Conservation (phyloP, 139 green algal species). For the Chlorella sorokiniana region DNA sequence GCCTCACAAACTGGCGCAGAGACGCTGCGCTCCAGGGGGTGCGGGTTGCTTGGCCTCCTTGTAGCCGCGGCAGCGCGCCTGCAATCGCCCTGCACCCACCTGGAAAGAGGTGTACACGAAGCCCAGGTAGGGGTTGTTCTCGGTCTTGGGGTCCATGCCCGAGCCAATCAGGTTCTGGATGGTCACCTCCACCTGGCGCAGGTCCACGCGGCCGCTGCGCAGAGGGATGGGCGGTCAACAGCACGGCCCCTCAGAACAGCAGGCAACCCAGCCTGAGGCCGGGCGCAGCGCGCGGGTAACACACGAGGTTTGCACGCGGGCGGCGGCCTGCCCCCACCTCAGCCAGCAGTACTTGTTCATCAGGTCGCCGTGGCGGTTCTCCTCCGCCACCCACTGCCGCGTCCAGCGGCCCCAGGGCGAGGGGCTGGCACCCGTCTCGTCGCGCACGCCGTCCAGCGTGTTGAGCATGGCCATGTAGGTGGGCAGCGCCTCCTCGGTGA, state of each 20-base stretch:
- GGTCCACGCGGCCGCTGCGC: constrained; percentile 67
- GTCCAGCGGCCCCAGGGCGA: constrained; percentile 88
- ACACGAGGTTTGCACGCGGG: no score
- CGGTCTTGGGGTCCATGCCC: constrained; percentile 96
- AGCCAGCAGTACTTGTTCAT: constrained; percentile 95
- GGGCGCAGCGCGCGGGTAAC: no score
- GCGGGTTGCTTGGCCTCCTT: no score
- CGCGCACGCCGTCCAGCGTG: constrained; percentile 88
- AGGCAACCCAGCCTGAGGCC: neutral
- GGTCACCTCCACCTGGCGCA: constrained; percentile 85
- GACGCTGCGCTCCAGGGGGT: no score
- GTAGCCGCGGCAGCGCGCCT: neutral
- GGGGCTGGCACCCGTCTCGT: constrained; percentile 69
- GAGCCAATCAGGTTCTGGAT: constrained; percentile 98
- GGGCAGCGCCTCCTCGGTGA: constrained; percentile 95
- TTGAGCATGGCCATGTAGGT: constrained; percentile 99
- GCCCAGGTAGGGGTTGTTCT: constrained; percentile 99
- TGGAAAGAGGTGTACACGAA: constrained; percentile 99
- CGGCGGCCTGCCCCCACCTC: no score
- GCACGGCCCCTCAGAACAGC: neutral
- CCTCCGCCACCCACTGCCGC: constrained; percentile 91
- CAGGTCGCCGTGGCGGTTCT: constrained; percentile 98
- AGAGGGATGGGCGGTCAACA: no score
- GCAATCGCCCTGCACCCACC: constrained; percentile 9
- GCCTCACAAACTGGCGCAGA: neutral